A percentile compares a stretch with the other conserved stretches of the same genome.
phyloP scores from a whole-genome alignment of 768 basidiomycete genomes.

The Psilocybe azurescens region DNA sequence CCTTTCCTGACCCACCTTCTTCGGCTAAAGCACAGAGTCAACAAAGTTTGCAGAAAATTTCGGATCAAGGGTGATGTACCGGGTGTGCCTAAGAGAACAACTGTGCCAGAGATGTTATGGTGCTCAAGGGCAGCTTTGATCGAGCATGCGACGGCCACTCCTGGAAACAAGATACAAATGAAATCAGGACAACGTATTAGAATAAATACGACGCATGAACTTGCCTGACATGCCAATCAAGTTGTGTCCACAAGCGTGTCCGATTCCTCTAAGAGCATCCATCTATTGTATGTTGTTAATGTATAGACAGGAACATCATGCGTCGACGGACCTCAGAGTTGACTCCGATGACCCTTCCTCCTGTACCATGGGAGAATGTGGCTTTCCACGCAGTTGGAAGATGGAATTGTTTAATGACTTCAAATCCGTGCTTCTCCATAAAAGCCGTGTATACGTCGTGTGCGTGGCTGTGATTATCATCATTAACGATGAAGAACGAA shows the following conservation, averaged over 20 bases:
- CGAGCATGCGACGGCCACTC: conserved; percentile 74
- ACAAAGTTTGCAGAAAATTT: not conserved
- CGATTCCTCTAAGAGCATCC: conserved; percentile 65
- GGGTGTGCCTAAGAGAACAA: conserved; percentile 79
- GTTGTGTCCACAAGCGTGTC: conserved; percentile 85
- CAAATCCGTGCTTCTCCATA: conserved; percentile 69
- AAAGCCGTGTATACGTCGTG: conserved; percentile 75
- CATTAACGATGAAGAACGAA: not conserved
- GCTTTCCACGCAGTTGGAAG: conserved; percentile 82
- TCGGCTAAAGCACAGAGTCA: conserved; percentile 59
- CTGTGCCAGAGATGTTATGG: conserved; percentile 67
- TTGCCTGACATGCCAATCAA: conserved; percentile 72
- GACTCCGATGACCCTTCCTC: conserved; percentile 74
- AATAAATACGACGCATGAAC: not conserved
- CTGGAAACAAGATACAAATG: conserved; percentile 30
- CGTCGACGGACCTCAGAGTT: conserved; percentile 67
- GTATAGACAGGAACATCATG: not conserved
- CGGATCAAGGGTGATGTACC: conserved; percentile 42
- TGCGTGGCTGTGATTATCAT: conserved; percentile 51
- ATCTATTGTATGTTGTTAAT: conserved; percentile 40
- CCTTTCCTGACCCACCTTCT: conserved; percentile 80
- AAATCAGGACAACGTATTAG: not conserved
- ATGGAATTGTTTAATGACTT: conserved; percentile 62
- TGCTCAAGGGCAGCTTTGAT: conserved; percentile 67
- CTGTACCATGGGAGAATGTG: conserved; percentile 63